Percentiles rank a stretch among this genome's conserved stretches.
phyloP scores from a whole-genome alignment of 495 filamentous ascomycete genomes.

The Neurospora sp. region DNA sequence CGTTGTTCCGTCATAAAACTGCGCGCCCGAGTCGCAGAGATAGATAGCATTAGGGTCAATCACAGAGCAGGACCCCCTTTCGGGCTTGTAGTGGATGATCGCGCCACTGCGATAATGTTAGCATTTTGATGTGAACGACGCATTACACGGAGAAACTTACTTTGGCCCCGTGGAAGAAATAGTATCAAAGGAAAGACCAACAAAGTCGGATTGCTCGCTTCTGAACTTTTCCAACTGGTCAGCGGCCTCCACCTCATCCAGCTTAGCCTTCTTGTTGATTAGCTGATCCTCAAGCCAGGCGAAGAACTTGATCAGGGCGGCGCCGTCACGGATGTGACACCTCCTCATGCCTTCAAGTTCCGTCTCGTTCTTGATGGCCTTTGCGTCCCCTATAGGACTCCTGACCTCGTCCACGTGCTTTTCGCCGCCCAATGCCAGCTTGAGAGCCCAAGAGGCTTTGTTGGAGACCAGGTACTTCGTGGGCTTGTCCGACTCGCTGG shows the following conservation, averaged over 20 bases:
- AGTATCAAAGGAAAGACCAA: constrained; percentile 87
- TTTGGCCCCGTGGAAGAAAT: constrained; percentile 95
- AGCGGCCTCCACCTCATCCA: constrained; percentile 86
- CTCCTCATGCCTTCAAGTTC: constrained; percentile 89
- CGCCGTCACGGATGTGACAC: constrained; percentile 92
- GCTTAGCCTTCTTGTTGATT: constrained; percentile 53
- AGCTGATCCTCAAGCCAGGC: constrained; percentile 93
- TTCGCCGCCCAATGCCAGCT: constrained; percentile 78
- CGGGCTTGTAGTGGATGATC: constrained; percentile 94
- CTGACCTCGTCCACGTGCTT: constrained; percentile 76
- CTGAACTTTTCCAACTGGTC: constrained; percentile 83
- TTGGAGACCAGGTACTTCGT: constrained; percentile 83
- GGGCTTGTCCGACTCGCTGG: constrained; percentile 14
- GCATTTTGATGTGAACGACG: not conserved
- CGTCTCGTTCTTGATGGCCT: constrained; percentile 91
- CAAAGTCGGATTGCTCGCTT: constrained; percentile 71
- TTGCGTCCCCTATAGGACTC: constrained; percentile 85
- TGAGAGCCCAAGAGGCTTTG: constrained; percentile 88
- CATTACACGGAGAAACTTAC: constrained; percentile 18
- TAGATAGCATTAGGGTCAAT: constrained; percentile 87
- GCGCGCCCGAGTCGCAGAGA: constrained; percentile 92
- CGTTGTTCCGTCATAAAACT: constrained; percentile 93
- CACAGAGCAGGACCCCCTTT: constrained; percentile 66
- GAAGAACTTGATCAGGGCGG: constrained; percentile 85
- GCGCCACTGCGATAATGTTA: constrained; percentile 47